phyloP scores from a whole-genome alignment of 768 basidiomycete species.

The Rubroboletus satanas region DNA sequence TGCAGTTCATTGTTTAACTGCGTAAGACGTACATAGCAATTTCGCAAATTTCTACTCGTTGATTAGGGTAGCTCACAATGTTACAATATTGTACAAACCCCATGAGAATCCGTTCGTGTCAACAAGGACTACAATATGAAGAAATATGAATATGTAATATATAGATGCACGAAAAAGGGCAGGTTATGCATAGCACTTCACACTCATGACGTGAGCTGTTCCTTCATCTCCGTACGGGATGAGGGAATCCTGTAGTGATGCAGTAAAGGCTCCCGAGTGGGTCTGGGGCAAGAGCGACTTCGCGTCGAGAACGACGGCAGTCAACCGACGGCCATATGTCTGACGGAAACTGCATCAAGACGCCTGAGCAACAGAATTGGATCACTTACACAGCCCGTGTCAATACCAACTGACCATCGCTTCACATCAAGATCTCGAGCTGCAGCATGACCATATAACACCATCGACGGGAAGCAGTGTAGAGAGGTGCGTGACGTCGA shows the following conservation, averaged over 20 bases:
- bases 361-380: background rate
- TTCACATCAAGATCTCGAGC: constrained; percentile 75
- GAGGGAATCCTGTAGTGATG: constrained; percentile 18
- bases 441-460: constrained; percentile 89
- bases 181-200: constrained; percentile 39
- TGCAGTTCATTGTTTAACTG: constrained; percentile 29
- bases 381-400: constrained; percentile 75
- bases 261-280: constrained; percentile 12
- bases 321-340: constrained; percentile 59
- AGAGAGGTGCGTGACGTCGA: constrained; percentile 28
- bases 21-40: background rate
- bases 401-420: constrained; percentile 81
- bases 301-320: constrained; percentile 60
- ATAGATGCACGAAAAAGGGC: background rate
- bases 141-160: background rate
- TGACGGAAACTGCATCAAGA: constrained; percentile 17
- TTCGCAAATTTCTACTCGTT: background rate
- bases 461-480: constrained; percentile 67
- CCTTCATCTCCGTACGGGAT: constrained; percentile 58
- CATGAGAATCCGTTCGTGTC: background rate
- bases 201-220: constrained; percentile 47
- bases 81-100: background rate
- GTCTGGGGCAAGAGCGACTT: constrained; percentile 14
- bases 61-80: background rate
- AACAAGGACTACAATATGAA: background rate